phyloP scores from a whole-genome alignment of 192 early-diverging fungal species.

The Powellomyces hirtus region DNA sequence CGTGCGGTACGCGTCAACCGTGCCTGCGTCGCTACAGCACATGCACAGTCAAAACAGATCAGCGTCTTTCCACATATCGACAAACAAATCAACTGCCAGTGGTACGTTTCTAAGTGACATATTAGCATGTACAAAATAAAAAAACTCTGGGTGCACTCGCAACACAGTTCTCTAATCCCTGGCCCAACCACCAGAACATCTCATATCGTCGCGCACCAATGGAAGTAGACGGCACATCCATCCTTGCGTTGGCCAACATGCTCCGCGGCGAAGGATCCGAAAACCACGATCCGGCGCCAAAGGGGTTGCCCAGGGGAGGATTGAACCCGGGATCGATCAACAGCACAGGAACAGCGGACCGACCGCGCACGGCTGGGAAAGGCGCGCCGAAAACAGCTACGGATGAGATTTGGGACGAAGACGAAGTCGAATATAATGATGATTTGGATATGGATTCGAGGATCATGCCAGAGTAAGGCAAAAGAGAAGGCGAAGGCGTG shows the following conservation, averaged over 20 bases:
- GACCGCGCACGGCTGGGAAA: not conserved
- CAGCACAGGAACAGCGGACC: not conserved
- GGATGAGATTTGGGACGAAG: not conserved
- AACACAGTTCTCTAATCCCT: too few species aligned
- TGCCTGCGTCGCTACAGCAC: too few species aligned
- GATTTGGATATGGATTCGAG: not conserved
- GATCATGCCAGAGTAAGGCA: not conserved
- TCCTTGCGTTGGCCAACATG: slow-evolving; percentile 12
- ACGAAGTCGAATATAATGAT: not conserved
- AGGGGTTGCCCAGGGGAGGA: not conserved
- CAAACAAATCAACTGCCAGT: too few species aligned
- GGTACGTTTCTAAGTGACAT: too few species aligned
- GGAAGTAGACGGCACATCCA: slow-evolving; percentile 9
- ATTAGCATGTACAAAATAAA: too few species aligned
- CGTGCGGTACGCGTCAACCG: too few species aligned
- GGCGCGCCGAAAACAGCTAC: not conserved
- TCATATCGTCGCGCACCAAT: too few species aligned
- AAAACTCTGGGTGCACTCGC: too few species aligned
- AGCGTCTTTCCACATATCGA: too few species aligned
- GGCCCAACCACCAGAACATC: too few species aligned
- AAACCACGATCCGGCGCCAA: not conserved
- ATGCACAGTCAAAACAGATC: too few species aligned
- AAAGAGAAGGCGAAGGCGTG: not conserved
- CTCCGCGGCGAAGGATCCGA: not conserved
- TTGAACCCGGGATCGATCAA: not conserved